Evolutionary conservation across 306 rosid species (phyloP).

Genomic region (Luffa aegyptiaca): DNA sequence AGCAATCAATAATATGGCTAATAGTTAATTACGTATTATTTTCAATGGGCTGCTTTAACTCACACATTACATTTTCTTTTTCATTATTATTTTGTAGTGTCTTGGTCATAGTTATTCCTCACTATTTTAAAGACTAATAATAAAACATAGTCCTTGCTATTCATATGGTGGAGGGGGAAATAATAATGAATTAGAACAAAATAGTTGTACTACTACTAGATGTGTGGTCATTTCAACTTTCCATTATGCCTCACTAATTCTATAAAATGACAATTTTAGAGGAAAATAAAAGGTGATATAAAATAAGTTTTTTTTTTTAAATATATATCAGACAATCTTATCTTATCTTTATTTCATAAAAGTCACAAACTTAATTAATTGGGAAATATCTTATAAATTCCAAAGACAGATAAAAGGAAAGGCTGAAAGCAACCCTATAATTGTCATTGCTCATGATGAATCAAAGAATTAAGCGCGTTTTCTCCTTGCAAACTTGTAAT

Average conservation of each 20-base stretch:
- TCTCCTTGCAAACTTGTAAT: too few relatives aligned
- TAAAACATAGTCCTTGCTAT: too few relatives aligned
- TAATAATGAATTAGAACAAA: too few relatives aligned
- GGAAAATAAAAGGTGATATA: background rate
- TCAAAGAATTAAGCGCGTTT: background rate
- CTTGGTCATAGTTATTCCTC: too few relatives aligned
- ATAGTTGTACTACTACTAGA: too few relatives aligned
- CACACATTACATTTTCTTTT: too few relatives aligned
- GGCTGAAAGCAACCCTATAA: background rate
- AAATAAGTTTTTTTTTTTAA: background rate
- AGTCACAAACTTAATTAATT: background rate
- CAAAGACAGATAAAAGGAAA: background rate
- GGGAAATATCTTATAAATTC: background rate
- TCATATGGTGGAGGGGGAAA: too few relatives aligned
- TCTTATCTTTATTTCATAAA: background rate
- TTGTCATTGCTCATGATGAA: background rate
- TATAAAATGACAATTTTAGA: background rate
- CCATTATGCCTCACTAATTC: background rate
- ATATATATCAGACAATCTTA: background rate
- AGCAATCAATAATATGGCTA: too few relatives aligned
- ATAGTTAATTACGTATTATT: too few relatives aligned
- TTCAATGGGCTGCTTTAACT: too few relatives aligned
- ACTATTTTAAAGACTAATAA: too few relatives aligned
- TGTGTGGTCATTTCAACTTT: background rate
- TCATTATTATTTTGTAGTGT: too few relatives aligned